Evolutionary conservation across 2,329 filamentous ascomycete genomes (phyloP).

Genomic region (Hypoxylon sp.): DNA sequence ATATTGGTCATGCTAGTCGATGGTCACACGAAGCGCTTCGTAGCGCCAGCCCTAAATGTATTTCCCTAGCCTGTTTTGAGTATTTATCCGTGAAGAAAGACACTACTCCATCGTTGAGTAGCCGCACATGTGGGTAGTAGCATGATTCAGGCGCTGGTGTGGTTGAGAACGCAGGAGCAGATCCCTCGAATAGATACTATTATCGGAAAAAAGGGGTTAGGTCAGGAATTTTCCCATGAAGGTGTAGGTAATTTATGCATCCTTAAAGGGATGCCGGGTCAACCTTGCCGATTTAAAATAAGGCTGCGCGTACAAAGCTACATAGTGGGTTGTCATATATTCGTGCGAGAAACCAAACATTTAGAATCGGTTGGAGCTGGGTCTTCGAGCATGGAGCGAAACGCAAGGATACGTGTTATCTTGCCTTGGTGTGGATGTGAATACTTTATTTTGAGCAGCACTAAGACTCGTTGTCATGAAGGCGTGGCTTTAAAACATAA

Average conservation of each 20-base stretch:
- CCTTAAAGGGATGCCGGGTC: conserved; percentile 13
- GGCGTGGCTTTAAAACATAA: not conserved
- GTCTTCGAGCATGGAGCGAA: conserved; percentile 1
- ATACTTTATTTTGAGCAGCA: not conserved
- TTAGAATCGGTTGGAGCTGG: no score
- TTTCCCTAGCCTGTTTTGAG: conserved; percentile 24
- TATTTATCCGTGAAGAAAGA: conserved; percentile 28
- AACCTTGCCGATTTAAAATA: conserved; percentile 17
- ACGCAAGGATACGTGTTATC: conserved; percentile 7
- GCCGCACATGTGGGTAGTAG: conserved; percentile 32
- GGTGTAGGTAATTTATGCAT: conserved; percentile 4
- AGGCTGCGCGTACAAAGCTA: conserved; percentile 13
- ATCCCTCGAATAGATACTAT: conserved; percentile 21
- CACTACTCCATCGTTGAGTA: conserved; percentile 28
- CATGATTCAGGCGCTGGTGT: conserved; percentile 30
- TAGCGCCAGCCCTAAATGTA: conserved; percentile 19
- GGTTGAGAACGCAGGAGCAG: conserved; percentile 18
- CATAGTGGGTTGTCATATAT: conserved; percentile 5
- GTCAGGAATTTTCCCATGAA: conserved; percentile 25
- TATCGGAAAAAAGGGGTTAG: conserved; percentile 20
- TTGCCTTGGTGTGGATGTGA: not conserved
- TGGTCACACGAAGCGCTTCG: conserved; percentile 15
- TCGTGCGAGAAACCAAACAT: conserved; percentile 11
- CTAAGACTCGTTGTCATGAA: not conserved
- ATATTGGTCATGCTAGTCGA: conserved; percentile 12